Conservation (phyloP, 2,329 filamentous ascomycete genomes). For the Cladosporium colombiae region DNA sequence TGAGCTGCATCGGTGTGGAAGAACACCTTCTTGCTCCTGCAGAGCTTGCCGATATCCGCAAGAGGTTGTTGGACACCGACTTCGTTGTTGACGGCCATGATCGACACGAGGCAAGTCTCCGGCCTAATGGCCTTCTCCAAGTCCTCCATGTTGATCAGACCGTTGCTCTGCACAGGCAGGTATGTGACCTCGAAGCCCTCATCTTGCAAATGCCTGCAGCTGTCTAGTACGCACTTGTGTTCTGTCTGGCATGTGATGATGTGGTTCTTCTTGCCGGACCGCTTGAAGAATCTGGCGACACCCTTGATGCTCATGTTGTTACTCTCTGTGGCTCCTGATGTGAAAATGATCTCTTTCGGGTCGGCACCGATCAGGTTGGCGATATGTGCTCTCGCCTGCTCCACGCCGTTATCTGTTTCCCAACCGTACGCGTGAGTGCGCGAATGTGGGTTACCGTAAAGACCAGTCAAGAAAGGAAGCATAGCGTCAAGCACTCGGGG, state of each 20-base stretch:
- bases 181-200: slow-evolving; percentile 98
- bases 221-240: slow-evolving; percentile 98
- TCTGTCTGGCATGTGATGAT: slow-evolving; percentile 97
- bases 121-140: slow-evolving; percentile 87
- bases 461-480: slow-evolving; percentile 89
- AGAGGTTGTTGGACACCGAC: slow-evolving; percentile 98
- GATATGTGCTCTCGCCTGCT: slow-evolving; percentile 80
- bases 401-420: slow-evolving; percentile 94
- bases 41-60: slow-evolving; percentile 89
- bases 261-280: slow-evolving; percentile 94
- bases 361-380: slow-evolving; percentile 89
- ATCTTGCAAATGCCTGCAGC: slow-evolving; percentile 93
- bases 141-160: slow-evolving; percentile 80
- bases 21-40: slow-evolving; percentile 88
- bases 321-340: slow-evolving; percentile 94
- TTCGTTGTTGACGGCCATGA: slow-evolving; percentile 99
- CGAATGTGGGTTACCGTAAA: slow-evolving; percentile 96
- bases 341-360: slow-evolving; percentile 98
- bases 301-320: slow-evolving; percentile 99
- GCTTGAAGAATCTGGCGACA: slow-evolving; percentile 91
- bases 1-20: slow-evolving; percentile 98
- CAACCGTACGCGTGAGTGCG: slow-evolving; percentile 97
- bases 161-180: slow-evolving; percentile 82
- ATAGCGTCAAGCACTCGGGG: slow-evolving; percentile 94
- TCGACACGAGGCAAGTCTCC: slow-evolving; percentile 88